These are phyloP conservation scores for Russula vinacea DNA, from an alignment of 768 basidiomycete species.

Conservation along the genomic window DNA sequence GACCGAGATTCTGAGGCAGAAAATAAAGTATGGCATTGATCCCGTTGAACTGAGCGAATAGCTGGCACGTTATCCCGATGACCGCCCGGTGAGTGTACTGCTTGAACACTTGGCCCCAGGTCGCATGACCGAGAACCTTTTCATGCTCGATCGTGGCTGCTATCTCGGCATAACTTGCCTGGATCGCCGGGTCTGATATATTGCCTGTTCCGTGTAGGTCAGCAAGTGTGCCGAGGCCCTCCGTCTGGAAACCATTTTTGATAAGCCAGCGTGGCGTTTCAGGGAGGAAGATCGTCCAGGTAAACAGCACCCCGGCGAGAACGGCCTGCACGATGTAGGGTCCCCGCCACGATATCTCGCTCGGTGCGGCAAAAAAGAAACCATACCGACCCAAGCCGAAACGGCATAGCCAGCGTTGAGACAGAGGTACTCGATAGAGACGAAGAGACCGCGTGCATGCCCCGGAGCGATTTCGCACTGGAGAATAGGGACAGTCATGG, in stretches of 20 bases:
- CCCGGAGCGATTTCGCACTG: constrained; percentile 31
- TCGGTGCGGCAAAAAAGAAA: constrained; percentile 47
- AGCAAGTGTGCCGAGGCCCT: constrained; percentile 52
- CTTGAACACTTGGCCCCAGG: constrained; percentile 49
- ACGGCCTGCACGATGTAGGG: constrained; percentile 54
- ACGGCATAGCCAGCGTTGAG: constrained; percentile 50
- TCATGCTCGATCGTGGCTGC: constrained; percentile 42
- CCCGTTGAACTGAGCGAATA: constrained; percentile 53
- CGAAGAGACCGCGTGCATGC: constrained; percentile 49
- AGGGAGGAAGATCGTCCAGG: constrained; percentile 49
- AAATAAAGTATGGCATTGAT: constrained; percentile 59
- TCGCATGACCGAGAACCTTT: constrained; percentile 40
- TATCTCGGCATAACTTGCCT: constrained; percentile 46
- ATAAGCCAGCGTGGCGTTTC: constrained; percentile 56
- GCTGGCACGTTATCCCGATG: constrained; percentile 53
- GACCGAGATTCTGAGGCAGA: constrained; percentile 50
- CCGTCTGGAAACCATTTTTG: constrained; percentile 49
- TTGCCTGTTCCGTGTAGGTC: constrained; percentile 56
- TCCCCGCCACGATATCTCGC: constrained; percentile 54
- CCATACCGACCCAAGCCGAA: constrained; percentile 50
- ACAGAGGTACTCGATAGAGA: constrained; percentile 53
- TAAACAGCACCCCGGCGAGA: constrained; percentile 46
- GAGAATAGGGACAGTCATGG: constrained; percentile 26
- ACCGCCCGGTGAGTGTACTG: constrained; percentile 49
- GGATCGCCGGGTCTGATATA: constrained; percentile 42